Base-by-base conservation (phyloP, 805 yeast genomes). In the Monosporozyma aquatica region DNA sequence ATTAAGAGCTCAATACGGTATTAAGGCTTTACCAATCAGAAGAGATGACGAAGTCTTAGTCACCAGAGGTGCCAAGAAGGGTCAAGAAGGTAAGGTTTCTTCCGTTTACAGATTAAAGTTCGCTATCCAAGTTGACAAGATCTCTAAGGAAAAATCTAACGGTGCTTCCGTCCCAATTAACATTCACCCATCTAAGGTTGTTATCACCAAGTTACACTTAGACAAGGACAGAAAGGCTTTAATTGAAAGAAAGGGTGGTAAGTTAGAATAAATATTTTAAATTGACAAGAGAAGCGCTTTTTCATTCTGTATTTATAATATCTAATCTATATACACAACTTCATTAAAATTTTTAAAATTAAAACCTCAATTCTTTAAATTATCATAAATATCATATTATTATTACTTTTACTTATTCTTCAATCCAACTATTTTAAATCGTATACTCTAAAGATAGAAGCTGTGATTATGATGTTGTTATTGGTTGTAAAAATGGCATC, bases 161-260 rank as follows among this genome's bases (percentile, higher is more conserved):
- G 97, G 97, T 76, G 94, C 95, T 66, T 78, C 96, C 52, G 84
- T 89, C 61, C 97, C 97, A 71, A 77, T 90, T 72, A 86, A 87
- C 83, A 78, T 92, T 60, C 95, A 90, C 78, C 95, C 98, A 70
- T 90, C 97, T 53, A 92, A 92, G 80, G 95, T 92, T 68, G 96
- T 90, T 73, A 86, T 92, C 74, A 92, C 97, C 76, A 87, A 87
- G 77, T 80, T 92, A 72, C 86, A 87, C 81, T 82, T 92, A 71
- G 97, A 90, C 82, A 85, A 85, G 77, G 95, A 90, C 84, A 85
- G 98, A 81, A 89, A 90, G 81, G 94, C 85, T 70, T 82, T 90
- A 75, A 86, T 90, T 68, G 78, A 77, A 69, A 87, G 95, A 83
- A 90, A 90, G 80, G 96, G 97, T 72, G 97, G 97, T 67, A 87